phyloP scores from a whole-genome alignment of 192 early-diverging fungal species.

The Helicostylum pulchrum region DNA sequence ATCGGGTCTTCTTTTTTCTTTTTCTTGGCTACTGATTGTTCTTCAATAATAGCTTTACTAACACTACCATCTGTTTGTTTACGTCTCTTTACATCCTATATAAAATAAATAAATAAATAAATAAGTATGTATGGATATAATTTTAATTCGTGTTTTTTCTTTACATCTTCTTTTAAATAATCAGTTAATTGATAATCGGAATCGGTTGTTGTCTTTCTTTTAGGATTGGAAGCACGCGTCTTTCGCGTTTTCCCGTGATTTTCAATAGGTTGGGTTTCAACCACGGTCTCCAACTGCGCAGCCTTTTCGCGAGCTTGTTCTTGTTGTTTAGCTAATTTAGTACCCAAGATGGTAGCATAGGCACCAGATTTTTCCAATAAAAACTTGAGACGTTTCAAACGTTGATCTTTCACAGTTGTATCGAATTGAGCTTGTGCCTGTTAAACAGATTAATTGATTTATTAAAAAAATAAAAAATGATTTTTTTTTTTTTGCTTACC shows the following conservation, averaged over 20 bases:
- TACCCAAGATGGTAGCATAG: conserved; percentile 73
- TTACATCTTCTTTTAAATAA: conserved; percentile 45
- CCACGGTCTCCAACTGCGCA: conserved; percentile 16
- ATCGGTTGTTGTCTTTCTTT: conserved; percentile 47
- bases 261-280: not conserved
- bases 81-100: conserved; percentile 36
- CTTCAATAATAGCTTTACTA: conserved; percentile 21
- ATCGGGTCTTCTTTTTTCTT: conserved; percentile 21
- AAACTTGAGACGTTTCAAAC: conserved; percentile 72
- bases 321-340: conserved; percentile 74
- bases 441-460: not conserved
- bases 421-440: conserved; percentile 66
- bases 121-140: too few species aligned
- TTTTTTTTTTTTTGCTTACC: conserved; percentile 19
- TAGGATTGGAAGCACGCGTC: conserved; percentile 16
- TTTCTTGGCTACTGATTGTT: not conserved
- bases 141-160: not conserved
- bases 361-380: conserved; percentile 79
- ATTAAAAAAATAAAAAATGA: too few species aligned
- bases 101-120: not conserved
- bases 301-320: conserved; percentile 58
- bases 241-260: conserved; percentile 11
- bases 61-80: conserved; percentile 25
- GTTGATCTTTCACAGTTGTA: conserved; percentile 53
- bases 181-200: conserved; percentile 47